Percentiles rank a stretch among this genome's conserved stretches.
phyloP scores from a whole-genome alignment of 805 yeast genomes.

The Candida nemodendra region DNA sequence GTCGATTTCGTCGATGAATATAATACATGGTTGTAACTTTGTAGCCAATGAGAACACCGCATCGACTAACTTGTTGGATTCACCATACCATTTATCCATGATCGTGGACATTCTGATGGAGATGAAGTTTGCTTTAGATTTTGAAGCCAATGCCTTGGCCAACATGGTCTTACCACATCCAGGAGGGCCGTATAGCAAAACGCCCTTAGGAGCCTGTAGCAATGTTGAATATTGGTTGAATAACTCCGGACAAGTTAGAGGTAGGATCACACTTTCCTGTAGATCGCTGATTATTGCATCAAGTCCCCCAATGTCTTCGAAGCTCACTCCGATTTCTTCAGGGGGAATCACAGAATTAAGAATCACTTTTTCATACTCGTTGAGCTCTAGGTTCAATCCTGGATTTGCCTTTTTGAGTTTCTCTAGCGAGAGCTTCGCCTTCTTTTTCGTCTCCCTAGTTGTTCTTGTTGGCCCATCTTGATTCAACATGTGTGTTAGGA shows the following conservation, averaged over 20 bases:
- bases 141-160: constrained; percentile 91
- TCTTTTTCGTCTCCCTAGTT: constrained; percentile 59
- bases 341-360: constrained; percentile 81
- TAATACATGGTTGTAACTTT: constrained; percentile 90
- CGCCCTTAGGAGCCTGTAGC: constrained; percentile 92
- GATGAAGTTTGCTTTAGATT: constrained; percentile 87
- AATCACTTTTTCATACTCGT: constrained; percentile 74
- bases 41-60: constrained; percentile 88
- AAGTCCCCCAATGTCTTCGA: constrained; percentile 87
- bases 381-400: constrained; percentile 49
- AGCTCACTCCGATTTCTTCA: constrained; percentile 72
- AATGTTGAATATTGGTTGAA: constrained; percentile 66
- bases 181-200: constrained; percentile 89
- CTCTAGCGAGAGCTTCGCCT: constrained; percentile 55
- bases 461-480: constrained; percentile 38
- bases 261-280: constrained; percentile 84
- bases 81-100: constrained; percentile 98
- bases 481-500: constrained; percentile 33
- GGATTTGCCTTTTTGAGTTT: constrained; percentile 63
- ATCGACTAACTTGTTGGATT: constrained; percentile 88
- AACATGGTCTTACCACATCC: constrained; percentile 98
- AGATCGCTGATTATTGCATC: constrained; percentile 80
- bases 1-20: constrained; percentile 95
- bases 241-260: constrained; percentile 75
- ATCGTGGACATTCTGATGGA: constrained; percentile 90